These are phyloP conservation scores for Cnidoscolus chayamansa DNA, from an alignment of 441 rosid species.

Conservation along the genomic window DNA sequence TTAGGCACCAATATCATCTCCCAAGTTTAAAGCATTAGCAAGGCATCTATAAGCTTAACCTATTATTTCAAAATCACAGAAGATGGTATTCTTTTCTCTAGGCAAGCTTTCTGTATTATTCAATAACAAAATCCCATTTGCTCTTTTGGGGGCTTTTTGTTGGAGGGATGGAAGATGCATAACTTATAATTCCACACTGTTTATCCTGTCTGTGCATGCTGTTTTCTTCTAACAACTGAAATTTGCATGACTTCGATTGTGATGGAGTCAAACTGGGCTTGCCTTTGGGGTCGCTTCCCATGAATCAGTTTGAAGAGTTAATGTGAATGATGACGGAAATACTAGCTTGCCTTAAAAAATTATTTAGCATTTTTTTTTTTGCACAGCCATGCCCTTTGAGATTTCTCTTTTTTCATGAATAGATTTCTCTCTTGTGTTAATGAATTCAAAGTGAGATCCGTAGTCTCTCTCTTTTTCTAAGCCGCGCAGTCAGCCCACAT, in stretches of 20 bases:
- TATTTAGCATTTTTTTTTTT: not conserved
- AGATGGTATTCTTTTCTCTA: not conserved
- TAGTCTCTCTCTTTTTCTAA: slow-evolving; percentile 13
- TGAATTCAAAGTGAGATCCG: not conserved
- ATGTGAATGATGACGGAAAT: not conserved
- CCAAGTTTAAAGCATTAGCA: not conserved
- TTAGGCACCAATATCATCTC: not conserved
- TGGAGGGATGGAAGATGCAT: not conserved
- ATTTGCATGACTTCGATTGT: not conserved
- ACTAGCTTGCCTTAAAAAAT: not conserved
- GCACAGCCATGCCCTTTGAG: not conserved
- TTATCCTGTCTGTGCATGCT: not conserved
- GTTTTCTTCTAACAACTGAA: not conserved
- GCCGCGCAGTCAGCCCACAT: slow-evolving; percentile 87
- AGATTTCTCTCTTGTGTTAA: not conserved
- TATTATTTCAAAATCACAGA: not conserved
- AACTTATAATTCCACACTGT: not conserved
- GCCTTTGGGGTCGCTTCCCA: not conserved
- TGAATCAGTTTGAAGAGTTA: not conserved
- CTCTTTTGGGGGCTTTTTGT: not conserved
- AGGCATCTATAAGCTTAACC: not conserved
- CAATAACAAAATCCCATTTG: not conserved
- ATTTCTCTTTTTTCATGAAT: not conserved
- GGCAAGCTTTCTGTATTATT: not conserved
- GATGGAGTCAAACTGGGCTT: not conserved